Evolutionary conservation across 1,284 basidiomycete genomes (phyloP).

Genomic region (Tranzscheliella williamsii): DNA sequence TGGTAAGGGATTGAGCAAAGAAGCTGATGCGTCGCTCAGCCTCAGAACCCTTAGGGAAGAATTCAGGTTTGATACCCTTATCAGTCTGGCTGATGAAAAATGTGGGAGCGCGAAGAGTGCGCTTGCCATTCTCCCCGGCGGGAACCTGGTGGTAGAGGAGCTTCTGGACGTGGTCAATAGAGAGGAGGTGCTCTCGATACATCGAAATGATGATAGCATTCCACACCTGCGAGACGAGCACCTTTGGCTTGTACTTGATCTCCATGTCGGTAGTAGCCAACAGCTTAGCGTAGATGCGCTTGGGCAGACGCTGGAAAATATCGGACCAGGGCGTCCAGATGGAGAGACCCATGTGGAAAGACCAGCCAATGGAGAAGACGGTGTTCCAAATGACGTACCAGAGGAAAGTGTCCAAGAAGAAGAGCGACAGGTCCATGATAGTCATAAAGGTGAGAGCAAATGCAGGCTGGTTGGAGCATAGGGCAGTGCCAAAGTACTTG

Average conservation of each 20-base stretch:
- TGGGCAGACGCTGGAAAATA: slow-evolving; percentile 61
- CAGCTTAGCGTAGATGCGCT: slow-evolving; percentile 61
- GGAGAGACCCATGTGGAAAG: slow-evolving; percentile 60
- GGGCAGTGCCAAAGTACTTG: slow-evolving; percentile 58
- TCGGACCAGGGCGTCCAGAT: slow-evolving; percentile 61
- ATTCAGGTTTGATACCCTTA: slow-evolving; percentile 59
- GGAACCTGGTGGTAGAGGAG: slow-evolving; percentile 61
- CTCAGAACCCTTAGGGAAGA: slow-evolving; percentile 61
- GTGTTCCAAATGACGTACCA: slow-evolving; percentile 62
- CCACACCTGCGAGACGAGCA: slow-evolving; percentile 61
- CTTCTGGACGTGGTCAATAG: slow-evolving; percentile 61
- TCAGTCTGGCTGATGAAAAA: slow-evolving; percentile 61
- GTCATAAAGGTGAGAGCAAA: slow-evolving; percentile 59
- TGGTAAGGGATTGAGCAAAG: slow-evolving; percentile 61
- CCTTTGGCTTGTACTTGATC: slow-evolving; percentile 62
- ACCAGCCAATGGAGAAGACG: slow-evolving; percentile 60
- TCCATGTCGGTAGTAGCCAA: slow-evolving; percentile 61
- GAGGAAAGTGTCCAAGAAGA: slow-evolving; percentile 61
- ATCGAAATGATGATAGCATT: slow-evolving; percentile 62
- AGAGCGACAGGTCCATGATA: slow-evolving; percentile 59
- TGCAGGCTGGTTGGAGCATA: slow-evolving; percentile 58
- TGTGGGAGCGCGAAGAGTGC: slow-evolving; percentile 59
- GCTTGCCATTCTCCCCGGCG: slow-evolving; percentile 59
- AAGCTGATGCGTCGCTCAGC: slow-evolving; percentile 61
- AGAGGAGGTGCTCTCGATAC: slow-evolving; percentile 61